Conservation (phyloP, 2,329 filamentous ascomycete species). For the Sporothrix sp. region DNA sequence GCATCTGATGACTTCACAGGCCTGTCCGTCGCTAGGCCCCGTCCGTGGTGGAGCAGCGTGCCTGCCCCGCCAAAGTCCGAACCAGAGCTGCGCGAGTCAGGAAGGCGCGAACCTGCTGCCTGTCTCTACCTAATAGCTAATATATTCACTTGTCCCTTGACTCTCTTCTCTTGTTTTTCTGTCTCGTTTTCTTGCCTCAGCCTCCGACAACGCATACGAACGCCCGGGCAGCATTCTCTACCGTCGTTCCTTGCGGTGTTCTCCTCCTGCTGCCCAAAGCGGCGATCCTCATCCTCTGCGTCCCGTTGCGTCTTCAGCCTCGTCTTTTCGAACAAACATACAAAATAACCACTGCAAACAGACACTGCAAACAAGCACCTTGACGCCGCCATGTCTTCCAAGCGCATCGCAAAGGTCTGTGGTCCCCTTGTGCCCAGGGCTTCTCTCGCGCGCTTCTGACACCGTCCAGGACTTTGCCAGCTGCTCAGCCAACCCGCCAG, state of each 20-base stretch:
- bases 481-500: conserved; percentile 37
- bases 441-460: background rate
- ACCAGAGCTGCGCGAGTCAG: background rate
- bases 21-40: background rate
- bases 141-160: background rate
- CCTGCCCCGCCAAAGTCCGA: conserved; percentile 3
- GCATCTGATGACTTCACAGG: background rate
- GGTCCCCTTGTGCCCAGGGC: background rate
- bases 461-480: conserved; percentile 42
- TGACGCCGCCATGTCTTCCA: conserved; percentile 24
- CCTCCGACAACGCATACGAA: background rate
- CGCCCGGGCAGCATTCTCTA: no score
- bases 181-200: background rate
- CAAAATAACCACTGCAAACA: no score
- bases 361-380: no score
- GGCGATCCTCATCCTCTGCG: no score
- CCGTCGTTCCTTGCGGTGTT: no score
- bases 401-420: conserved; percentile 17
- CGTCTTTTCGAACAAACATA: no score
- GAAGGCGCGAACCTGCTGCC: no score
- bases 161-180: background rate
- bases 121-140: background rate
- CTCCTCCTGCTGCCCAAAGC: no score
- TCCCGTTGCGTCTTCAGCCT: no score
- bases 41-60: background rate